phyloP scores from a whole-genome alignment of 805 yeast genomes.

The Nakazawaea ernobii region DNA sequence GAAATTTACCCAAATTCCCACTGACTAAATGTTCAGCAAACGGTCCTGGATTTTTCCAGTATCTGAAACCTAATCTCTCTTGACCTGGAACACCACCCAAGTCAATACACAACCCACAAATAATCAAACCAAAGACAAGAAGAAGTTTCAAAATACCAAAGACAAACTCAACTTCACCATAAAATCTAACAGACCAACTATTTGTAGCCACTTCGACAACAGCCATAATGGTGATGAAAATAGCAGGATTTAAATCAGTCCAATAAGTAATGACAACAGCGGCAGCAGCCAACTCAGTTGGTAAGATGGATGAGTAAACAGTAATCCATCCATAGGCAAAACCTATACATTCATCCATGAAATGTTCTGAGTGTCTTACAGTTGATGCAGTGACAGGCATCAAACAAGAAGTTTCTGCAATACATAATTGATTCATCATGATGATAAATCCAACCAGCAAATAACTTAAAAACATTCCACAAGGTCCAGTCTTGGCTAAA shows the following conservation, averaged over 20 bases:
- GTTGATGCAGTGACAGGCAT: slow-evolving; percentile 33
- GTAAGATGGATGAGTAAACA: slow-evolving; percentile 39
- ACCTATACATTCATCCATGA: slow-evolving; percentile 32
- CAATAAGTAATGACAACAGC: slow-evolving; percentile 40
- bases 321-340: slow-evolving; percentile 31
- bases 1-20: slow-evolving; percentile 22
- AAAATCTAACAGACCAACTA: slow-evolving; percentile 31
- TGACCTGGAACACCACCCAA: slow-evolving; percentile 43
- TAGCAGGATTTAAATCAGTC: slow-evolving; percentile 38
- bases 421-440: slow-evolving; percentile 26
- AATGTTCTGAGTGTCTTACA: slow-evolving; percentile 30
- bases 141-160: slow-evolving; percentile 39
- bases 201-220: slow-evolving; percentile 32
- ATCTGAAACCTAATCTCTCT: slow-evolving; percentile 27
- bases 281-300: slow-evolving; percentile 47
- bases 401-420: slow-evolving; percentile 32
- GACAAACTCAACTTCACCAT: slow-evolving; percentile 44
- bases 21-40: slow-evolving; percentile 24
- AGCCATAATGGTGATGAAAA: slow-evolving; percentile 38
- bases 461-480: slow-evolving; percentile 27
- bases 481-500: slow-evolving; percentile 29
- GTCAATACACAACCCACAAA: slow-evolving; percentile 39
- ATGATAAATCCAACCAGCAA: slow-evolving; percentile 27
- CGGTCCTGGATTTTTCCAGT: slow-evolving; percentile 26
- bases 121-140: slow-evolving; percentile 38